Base-by-base conservation (phyloP, 2,329 filamentous ascomycete species). In the Epichloe sp. region DNA sequence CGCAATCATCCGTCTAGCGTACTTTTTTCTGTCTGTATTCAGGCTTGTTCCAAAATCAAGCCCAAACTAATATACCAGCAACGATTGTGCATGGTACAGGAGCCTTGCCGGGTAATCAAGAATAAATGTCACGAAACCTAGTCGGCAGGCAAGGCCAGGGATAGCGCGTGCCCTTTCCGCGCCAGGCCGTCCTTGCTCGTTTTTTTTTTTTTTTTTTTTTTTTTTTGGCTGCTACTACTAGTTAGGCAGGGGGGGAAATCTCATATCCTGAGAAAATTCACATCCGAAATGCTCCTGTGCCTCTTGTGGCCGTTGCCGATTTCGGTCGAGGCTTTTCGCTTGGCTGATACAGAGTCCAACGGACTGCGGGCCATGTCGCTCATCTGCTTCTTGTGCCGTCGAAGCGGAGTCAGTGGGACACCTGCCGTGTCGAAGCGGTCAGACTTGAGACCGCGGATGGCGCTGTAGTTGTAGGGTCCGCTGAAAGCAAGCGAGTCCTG, bases 371-470 rank as follows among this genome's bases (percentile, higher is more conserved):
- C 61, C 37, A 69, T 57, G 51, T 75, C 71, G 48, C 70, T 64
- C 59, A 69, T 61, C 41, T 67, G 64, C 52, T 68, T 71, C 66
- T 77, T 80, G 42, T 76, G 75, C 54, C 80, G 78, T 48, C 83
- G 77, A 46, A 79, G 71, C 1, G 83, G 83, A 3, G 83, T 86
- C 54, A 86, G 76, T n/a, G 83, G 82, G 2, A 79, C 76, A 40
- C 79, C 79, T 40, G 81, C 82, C 36, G 80, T 82, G 52, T 77
- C 76, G 56, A 86, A 76, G 52, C 83, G 77, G 56, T 83, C 83
- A 49, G 77, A 76, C 61, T 83, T 81, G 61, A 85, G 77, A 47
- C 80, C 80, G 51, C 76, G 74, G 43, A 84, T 70, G 2, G 79
- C 77, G 42, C 79, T 77, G 66, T 77, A 69, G 62, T 79, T 73